These are phyloP conservation scores for Pseudonitzschia pungens DNA, from an alignment of 108 stramenopile species.

Conservation along the genomic window DNA sequence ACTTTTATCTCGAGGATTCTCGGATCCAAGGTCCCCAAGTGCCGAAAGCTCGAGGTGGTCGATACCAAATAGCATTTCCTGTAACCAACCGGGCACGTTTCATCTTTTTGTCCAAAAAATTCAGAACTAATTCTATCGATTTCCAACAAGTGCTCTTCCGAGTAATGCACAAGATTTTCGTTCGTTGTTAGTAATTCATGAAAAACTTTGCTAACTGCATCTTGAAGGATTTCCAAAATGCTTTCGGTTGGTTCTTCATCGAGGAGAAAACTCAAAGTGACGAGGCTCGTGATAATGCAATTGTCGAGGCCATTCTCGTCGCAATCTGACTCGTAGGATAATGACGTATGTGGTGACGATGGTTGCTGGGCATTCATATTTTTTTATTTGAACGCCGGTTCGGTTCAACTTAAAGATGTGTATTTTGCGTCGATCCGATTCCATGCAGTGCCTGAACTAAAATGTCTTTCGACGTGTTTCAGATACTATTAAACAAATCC, in stretches of 20 bases:
- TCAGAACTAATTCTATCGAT: slow-evolving; percentile 4
- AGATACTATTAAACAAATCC: too few relatives aligned
- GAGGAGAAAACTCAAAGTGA: slow-evolving; percentile 8
- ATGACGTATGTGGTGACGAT: too few relatives aligned
- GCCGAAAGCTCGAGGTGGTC: slow-evolving; percentile 1
- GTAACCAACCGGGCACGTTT: slow-evolving; percentile 19
- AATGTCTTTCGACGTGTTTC: too few relatives aligned
- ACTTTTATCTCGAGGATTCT: slow-evolving; percentile 10
- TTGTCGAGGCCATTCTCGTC: too few relatives aligned
- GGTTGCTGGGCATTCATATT: too few relatives aligned
- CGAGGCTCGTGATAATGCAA: too few relatives aligned
- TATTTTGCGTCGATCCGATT: too few relatives aligned
- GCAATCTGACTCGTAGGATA: too few relatives aligned
- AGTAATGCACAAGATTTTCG: neutral
- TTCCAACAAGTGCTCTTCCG: slow-evolving; percentile 7
- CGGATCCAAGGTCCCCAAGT: slow-evolving; percentile 8
- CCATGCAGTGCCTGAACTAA: too few relatives aligned
- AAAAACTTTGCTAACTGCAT: slow-evolving; percentile 11
- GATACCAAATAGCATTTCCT: slow-evolving; percentile 17
- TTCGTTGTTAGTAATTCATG: slow-evolving; percentile 12
- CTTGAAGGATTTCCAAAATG: slow-evolving; percentile 1
- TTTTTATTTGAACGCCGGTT: too few relatives aligned
- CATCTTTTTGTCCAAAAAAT: slow-evolving; percentile 14
- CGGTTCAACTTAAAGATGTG: too few relatives aligned
- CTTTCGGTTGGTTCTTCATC: slow-evolving; percentile 10